Evolutionary conservation across 306 rosid species (phyloP).

Genomic region (Morella rubra): DNA sequence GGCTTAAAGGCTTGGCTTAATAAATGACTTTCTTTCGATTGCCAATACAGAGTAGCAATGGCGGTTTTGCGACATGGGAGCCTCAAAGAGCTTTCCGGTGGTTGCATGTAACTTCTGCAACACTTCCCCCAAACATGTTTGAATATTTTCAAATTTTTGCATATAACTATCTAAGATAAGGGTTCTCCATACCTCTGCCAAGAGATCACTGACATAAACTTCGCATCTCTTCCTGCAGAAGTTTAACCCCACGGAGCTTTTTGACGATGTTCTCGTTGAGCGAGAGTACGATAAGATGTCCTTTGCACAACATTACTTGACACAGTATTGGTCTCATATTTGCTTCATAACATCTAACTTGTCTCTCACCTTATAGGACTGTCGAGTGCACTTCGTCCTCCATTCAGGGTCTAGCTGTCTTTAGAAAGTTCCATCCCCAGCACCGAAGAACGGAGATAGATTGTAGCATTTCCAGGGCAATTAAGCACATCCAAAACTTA

Average conservation of each 20-base stretch:
- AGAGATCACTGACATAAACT: too few species aligned
- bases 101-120: slow-evolving; percentile 16
- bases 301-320: not conserved
- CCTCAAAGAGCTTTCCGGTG: slow-evolving; percentile 47
- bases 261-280: slow-evolving; percentile 52
- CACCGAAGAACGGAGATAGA: slow-evolving; percentile 63
- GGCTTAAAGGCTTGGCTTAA: not conserved
- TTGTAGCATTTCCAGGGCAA: slow-evolving; percentile 40
- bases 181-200: too few species aligned
- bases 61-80: slow-evolving; percentile 70
- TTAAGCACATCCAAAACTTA: slow-evolving; percentile 37
- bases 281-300: slow-evolving; percentile 43
- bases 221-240: slow-evolving; percentile 30
- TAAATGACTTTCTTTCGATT: not conserved
- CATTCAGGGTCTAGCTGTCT: slow-evolving; percentile 46
- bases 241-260: slow-evolving; percentile 60
- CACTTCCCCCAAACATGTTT: too few species aligned
- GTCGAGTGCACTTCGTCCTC: slow-evolving; percentile 71
- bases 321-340: not conserved
- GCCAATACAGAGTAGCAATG: slow-evolving; percentile 42
- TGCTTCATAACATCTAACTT: not conserved
- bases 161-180: too few species aligned
- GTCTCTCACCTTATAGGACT: slow-evolving; percentile 32
- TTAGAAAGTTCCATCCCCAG: slow-evolving; percentile 53
- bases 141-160: too few species aligned